Conservation (phyloP, 306 rosid species). For the Trifolium repens region DNA sequence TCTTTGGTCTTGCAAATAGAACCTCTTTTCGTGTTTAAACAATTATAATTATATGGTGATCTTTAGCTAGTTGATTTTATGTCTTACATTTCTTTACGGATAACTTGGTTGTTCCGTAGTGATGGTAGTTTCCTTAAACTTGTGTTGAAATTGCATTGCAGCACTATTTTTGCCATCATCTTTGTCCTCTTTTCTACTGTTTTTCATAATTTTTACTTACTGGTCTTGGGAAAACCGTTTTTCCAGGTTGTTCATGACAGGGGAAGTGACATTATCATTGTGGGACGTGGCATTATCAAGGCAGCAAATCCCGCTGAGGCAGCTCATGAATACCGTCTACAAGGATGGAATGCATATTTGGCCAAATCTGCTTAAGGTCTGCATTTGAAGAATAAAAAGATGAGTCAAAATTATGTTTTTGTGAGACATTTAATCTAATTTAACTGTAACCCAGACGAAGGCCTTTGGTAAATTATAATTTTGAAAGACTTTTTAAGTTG, state of each 20-base stretch:
- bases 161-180: not conserved
- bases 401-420: slow-evolving; percentile 19
- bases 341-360: slow-evolving; percentile 88
- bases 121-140: not conserved
- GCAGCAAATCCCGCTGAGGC: slow-evolving; percentile 75
- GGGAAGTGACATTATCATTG: slow-evolving; percentile 88
- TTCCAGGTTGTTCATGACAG: slow-evolving; percentile 80
- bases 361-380: slow-evolving; percentile 55
- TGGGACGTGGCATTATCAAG: slow-evolving; percentile 89
- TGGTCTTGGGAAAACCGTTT: slow-evolving; percentile 18
- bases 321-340: slow-evolving; percentile 76
- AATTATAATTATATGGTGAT: not conserved
- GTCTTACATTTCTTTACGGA: not conserved
- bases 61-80: not conserved
- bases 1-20: not conserved
- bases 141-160: not conserved
- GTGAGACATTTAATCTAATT: slow-evolving; percentile 14
- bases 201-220: not conserved
- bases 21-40: slow-evolving; percentile 5
- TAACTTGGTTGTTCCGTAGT: not conserved
- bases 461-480: slow-evolving; percentile 18
- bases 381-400: slow-evolving; percentile 22
- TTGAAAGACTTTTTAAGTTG: not conserved
- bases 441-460: slow-evolving; percentile 27
- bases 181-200: not conserved